phyloP scores from a whole-genome alignment of 2,329 filamentous ascomycete genomes.

The Teratosphaeria pseudoeucalypti region DNA sequence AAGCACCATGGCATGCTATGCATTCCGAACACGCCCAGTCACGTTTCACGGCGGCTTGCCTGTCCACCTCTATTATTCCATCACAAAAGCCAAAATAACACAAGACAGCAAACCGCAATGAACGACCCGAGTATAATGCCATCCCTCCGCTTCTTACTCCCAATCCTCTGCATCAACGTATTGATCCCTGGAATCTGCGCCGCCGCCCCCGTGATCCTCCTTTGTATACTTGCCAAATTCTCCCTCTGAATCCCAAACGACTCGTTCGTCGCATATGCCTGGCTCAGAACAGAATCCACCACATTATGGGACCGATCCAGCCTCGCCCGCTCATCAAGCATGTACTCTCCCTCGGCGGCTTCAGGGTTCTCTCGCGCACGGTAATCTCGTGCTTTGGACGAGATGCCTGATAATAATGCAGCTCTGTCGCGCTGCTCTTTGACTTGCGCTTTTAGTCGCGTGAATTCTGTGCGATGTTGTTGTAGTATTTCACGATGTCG shows the following conservation, averaged over 20 bases:
- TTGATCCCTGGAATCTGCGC: conserved; percentile 91
- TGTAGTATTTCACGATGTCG: conserved; percentile 82
- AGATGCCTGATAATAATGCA: conserved; percentile 83
- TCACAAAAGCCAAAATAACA: conserved; percentile 70
- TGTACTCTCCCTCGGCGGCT: conserved; percentile 86
- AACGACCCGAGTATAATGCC: conserved; percentile 87
- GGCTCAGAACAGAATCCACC: conserved; percentile 81
- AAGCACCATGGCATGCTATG: background rate
- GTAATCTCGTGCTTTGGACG: conserved; percentile 85
- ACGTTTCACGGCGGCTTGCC: background rate
- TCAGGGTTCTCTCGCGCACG: conserved; percentile 60
- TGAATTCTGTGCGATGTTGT: conserved; percentile 75
- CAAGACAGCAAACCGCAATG: conserved; percentile 81
- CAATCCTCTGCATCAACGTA: conserved; percentile 81
- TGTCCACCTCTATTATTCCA: background rate
- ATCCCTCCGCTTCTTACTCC: conserved; percentile 87
- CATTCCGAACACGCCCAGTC: background rate
- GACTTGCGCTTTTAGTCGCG: conserved; percentile 62
- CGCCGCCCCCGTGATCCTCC: conserved; percentile 79
- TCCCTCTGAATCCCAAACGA: conserved; percentile 80
- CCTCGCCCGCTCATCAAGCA: conserved; percentile 77
- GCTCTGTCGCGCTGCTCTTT: conserved; percentile 71
- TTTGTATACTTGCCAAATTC: conserved; percentile 77
- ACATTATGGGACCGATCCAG: conserved; percentile 85
- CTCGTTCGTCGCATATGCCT: conserved; percentile 95